Evolutionary conservation across 441 rosid species (phyloP).

Genomic region (Erodium texanum): DNA sequence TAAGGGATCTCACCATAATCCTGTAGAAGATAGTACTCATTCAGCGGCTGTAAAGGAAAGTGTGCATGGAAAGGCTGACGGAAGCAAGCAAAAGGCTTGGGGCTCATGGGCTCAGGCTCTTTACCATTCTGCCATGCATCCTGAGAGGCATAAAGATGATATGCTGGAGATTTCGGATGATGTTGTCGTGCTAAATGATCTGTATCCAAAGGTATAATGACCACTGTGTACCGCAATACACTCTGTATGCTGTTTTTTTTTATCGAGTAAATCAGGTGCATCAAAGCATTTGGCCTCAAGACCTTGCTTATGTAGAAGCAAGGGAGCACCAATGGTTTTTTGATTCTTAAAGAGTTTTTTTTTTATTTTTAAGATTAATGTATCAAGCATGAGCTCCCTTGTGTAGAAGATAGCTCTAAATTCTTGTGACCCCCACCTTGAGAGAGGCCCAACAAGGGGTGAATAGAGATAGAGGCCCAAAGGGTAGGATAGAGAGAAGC

Average conservation of each 20-base stretch:
- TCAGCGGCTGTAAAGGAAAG: slow-evolving; percentile 19
- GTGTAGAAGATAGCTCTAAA: too few species aligned
- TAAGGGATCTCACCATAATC: slow-evolving; percentile 35
- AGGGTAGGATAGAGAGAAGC: too few species aligned
- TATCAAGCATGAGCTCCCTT: too few species aligned
- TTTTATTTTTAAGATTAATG: too few species aligned
- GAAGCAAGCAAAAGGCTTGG: slow-evolving; percentile 41
- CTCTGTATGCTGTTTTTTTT: background rate
- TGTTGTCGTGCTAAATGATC: slow-evolving; percentile 61
- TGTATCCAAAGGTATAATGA: slow-evolving; percentile 60
- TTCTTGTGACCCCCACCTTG: too few species aligned
- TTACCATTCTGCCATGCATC: slow-evolving; percentile 60
- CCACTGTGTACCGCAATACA: background rate
- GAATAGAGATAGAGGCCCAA: too few species aligned
- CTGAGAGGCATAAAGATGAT: slow-evolving; percentile 50
- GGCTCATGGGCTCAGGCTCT: slow-evolving; percentile 78
- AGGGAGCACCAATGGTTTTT: too few species aligned
- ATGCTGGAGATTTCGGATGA: slow-evolving; percentile 51
- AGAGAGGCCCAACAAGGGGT: too few species aligned
- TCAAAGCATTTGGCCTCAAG: too few species aligned
- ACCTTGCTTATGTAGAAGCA: too few species aligned
- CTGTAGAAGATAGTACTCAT: slow-evolving; percentile 14
- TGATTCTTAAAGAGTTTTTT: too few species aligned
- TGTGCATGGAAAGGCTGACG: slow-evolving; percentile 6
- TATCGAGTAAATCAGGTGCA: too few species aligned